Base-by-base conservation (phyloP, 2,329 filamentous ascomycete species). In the Fusarium sp. region DNA sequence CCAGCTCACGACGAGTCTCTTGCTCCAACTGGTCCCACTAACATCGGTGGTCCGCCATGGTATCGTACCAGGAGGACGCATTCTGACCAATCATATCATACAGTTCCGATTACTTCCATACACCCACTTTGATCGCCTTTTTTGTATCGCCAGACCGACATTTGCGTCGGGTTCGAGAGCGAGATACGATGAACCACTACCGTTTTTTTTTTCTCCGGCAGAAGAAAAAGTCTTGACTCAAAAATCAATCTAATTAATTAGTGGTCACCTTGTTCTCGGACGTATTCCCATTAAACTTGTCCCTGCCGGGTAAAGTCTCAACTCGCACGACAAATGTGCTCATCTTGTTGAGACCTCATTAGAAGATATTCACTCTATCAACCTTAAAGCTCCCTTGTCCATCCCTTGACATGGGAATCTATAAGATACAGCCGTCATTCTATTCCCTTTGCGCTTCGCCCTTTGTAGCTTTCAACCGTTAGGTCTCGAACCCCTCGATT, bases 141-240 rank as follows among this genome's bases (percentile, higher is more conserved):
- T 70, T 61, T 55, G 57, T 54, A 66, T 66, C 58, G 62, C 65
- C 66, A 77, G 75, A 77, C 75, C 75, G 75, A 77, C 75, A 75
- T 76, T 76, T 74, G 62, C 24, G 59, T 68, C 63, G 41, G 58
- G 58, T 59, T 70, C 60, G 62, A 51, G 56, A 55, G 51, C 47
- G 15, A 59, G 56, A 59, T 38, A 59, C 42, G 42, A 56, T 63
- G 56, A 59, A 63, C 48, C 52, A 71, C 35, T 48, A 49, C 56
- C 69, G 69, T 70, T 39, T 66, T 52, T 49, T 62, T 62, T 56
- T 31, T 35, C 60, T 48, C 55, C 69, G 58, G 55, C 42, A 64
- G 17, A 44, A 64, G 65, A 60, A 64, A 72, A 49, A n/a, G 51
- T 48, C 39, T 66, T 22, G 35, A 31, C 17, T 36, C 36, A 49